Percentiles rank a stretch among this genome's conserved stretches.
Evolutionary conservation across 352 stramenopile species (phyloP).

Genomic region (Plasmopara muralis): DNA sequence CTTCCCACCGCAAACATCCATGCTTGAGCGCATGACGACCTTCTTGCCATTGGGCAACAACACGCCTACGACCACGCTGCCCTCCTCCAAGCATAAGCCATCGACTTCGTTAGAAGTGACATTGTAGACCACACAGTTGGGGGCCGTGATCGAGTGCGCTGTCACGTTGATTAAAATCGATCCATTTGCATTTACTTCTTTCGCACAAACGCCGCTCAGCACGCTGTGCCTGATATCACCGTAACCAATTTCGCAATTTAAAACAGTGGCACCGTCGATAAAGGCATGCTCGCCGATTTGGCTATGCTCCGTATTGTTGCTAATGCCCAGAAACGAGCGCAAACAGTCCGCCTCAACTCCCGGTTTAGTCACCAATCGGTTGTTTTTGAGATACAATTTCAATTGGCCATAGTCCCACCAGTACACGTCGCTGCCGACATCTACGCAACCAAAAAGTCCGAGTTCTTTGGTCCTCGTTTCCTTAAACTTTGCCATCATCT

Average conservation of each 20-base stretch:
- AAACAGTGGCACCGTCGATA: conserved; percentile 62
- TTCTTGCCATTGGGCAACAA: conserved; percentile 89
- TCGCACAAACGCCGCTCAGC: conserved; percentile 87
- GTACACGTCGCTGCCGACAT: conserved; percentile 95
- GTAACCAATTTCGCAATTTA: conserved; percentile 70
- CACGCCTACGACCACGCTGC: conserved; percentile 92
- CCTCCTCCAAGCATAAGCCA: conserved; percentile 88
- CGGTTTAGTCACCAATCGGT: conserved; percentile 88
- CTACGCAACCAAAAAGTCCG: conserved; percentile 94
- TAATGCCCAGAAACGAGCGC: conserved; percentile 75
- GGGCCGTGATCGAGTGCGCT: conserved; percentile 92
- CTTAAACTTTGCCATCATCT: conserved; percentile 87
- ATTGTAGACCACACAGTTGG: conserved; percentile 96
- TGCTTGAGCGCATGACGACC: conserved; percentile 87
- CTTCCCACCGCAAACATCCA: conserved; percentile 91
- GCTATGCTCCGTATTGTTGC: conserved; percentile 70
- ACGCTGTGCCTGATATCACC: conserved; percentile 73
- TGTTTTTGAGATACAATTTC: conserved; percentile 98
- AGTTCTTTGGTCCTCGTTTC: conserved; percentile 50
- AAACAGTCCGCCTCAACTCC: conserved; percentile 76
- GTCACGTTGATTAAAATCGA: conserved; percentile 98
- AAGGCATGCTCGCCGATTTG: conserved; percentile 47
- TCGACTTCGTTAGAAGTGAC: conserved; percentile 88
- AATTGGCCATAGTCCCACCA: conserved; percentile 99
- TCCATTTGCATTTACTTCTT: conserved; percentile 88